Percentiles rank a stretch among this genome's conserved stretches.
phyloP scores from a whole-genome alignment of 495 filamentous ascomycete species.

The Lasiosphaeria ovina region DNA sequence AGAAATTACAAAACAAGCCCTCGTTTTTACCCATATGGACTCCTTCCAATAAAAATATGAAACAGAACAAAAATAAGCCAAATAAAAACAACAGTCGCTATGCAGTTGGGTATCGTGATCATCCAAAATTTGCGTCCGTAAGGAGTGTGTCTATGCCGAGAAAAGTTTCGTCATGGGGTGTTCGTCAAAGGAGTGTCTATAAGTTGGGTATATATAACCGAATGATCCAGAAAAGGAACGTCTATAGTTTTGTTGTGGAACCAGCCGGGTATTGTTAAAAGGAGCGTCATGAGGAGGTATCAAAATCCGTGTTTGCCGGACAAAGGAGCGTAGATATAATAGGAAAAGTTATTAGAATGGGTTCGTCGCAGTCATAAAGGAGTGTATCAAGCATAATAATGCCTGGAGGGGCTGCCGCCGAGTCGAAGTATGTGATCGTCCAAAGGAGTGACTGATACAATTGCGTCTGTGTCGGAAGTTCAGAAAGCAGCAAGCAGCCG shows the following conservation, averaged over 20 bases:
- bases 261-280: constrained; percentile 38
- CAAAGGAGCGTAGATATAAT: constrained; percentile 41
- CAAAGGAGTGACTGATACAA: constrained; percentile 47
- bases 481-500: constrained; percentile 21
- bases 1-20: not conserved
- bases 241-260: constrained; percentile 40
- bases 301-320: constrained; percentile 34
- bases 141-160: constrained; percentile 37
- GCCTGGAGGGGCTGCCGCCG: constrained; percentile 33
- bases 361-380: constrained; percentile 47
- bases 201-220: constrained; percentile 20
- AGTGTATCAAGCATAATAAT: constrained; percentile 31
- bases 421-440: constrained; percentile 33
- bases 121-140: constrained; percentile 29
- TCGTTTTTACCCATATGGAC: not conserved
- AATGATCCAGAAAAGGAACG: constrained; percentile 43
- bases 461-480: constrained; percentile 47
- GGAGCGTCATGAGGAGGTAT: constrained; percentile 46
- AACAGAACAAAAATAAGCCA: constrained; percentile 20
- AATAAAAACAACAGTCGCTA: constrained; percentile 48
- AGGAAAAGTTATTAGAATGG: constrained; percentile 14
- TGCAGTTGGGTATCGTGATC: constrained; percentile 48
- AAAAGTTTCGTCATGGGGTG: constrained; percentile 23
- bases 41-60: constrained; percentile 5
- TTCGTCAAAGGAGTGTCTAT: constrained; percentile 40